These are phyloP conservation scores for Asterella californica DNA, from an alignment of 225 moss, liverwort and hornwort species.

Conservation along the genomic window DNA sequence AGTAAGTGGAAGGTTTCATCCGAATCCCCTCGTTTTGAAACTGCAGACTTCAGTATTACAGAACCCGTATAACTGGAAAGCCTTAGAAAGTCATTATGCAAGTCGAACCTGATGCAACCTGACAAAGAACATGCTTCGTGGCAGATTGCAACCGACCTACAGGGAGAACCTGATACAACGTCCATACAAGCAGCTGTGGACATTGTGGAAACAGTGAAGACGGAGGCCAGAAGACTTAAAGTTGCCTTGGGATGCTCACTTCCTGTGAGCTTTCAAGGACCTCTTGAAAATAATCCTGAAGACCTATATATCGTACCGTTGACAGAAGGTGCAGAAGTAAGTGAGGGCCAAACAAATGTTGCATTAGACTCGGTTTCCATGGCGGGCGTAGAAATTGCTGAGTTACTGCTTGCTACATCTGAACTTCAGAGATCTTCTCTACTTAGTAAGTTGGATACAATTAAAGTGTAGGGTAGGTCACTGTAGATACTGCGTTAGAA, in stretches of 20 bases:
- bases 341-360: slow-evolving; percentile 38
- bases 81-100: background rate
- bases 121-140: background rate
- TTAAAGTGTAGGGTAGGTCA: slow-evolving; percentile 3
- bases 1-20: slow-evolving; percentile 20
- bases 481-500: background rate
- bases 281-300: slow-evolving; percentile 26
- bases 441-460: slow-evolving; percentile 26
- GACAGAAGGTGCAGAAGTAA: slow-evolving; percentile 24
- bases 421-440: slow-evolving; percentile 52
- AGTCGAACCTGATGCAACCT: background rate
- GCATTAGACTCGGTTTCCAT: slow-evolving; percentile 52
- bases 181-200: slow-evolving; percentile 52
- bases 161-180: slow-evolving; percentile 37
- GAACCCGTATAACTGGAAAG: no score
- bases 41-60: background rate
- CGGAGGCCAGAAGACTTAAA: slow-evolving; percentile 66
- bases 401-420: slow-evolving; percentile 53
- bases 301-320: slow-evolving; percentile 17
- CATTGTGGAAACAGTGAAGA: slow-evolving; percentile 54
- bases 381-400: slow-evolving; percentile 72
- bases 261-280: slow-evolving; percentile 64
- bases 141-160: slow-evolving; percentile 59
- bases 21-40: background rate
- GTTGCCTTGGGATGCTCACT: slow-evolving; percentile 68